Percentiles rank a stretch among this genome's conserved stretches.
Conservation (phyloP, 164 flowering plant species). For the Hamamelis virginiana region DNA sequence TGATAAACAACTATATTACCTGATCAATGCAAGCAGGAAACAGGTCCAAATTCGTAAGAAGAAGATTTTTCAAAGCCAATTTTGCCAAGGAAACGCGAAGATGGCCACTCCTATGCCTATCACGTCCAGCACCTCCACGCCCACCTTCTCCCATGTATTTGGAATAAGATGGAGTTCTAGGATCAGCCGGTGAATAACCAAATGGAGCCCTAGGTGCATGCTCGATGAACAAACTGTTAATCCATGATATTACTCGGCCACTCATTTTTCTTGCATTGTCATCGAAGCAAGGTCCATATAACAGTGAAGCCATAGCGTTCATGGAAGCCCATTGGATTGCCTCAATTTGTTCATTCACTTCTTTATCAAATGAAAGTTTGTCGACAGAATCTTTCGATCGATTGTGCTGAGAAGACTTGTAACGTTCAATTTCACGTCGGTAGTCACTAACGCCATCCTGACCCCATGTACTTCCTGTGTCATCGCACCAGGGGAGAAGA, state of each 20-base stretch:
- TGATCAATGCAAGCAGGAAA: slow-evolving; percentile 99
- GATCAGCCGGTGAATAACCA: slow-evolving; percentile 98
- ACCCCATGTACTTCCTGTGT: slow-evolving; percentile 70
- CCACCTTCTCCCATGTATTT: slow-evolving; percentile 74
- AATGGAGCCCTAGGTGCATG: slow-evolving; percentile 87
- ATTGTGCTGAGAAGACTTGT: slow-evolving; percentile 78
- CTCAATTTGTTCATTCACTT: slow-evolving; percentile 87
- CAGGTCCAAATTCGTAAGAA: slow-evolving; percentile 90
- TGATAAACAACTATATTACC: slow-evolving; percentile 38
- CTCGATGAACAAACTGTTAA: slow-evolving; percentile 87
- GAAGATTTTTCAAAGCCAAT: slow-evolving; percentile 90
- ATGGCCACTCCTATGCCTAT: slow-evolving; percentile 80
- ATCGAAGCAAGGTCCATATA: slow-evolving; percentile 98
- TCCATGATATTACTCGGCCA: slow-evolving; percentile 93
- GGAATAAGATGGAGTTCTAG: slow-evolving; percentile 95
- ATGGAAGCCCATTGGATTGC: slow-evolving; percentile 97
- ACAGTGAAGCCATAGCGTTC: slow-evolving; percentile 95
- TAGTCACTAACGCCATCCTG: slow-evolving; percentile 87
- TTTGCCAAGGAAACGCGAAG: slow-evolving; percentile 84
- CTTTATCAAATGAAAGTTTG: slow-evolving; percentile 92
- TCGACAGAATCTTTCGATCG: slow-evolving; percentile 96
- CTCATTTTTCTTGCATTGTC: slow-evolving; percentile 98
- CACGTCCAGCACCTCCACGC: slow-evolving; percentile 73
- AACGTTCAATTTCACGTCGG: slow-evolving; percentile 90
- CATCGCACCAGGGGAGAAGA: slow-evolving; percentile 96